Base-by-base conservation (phyloP, 1,284 basidiomycete genomes). In the Vanrija humicola region DNA sequence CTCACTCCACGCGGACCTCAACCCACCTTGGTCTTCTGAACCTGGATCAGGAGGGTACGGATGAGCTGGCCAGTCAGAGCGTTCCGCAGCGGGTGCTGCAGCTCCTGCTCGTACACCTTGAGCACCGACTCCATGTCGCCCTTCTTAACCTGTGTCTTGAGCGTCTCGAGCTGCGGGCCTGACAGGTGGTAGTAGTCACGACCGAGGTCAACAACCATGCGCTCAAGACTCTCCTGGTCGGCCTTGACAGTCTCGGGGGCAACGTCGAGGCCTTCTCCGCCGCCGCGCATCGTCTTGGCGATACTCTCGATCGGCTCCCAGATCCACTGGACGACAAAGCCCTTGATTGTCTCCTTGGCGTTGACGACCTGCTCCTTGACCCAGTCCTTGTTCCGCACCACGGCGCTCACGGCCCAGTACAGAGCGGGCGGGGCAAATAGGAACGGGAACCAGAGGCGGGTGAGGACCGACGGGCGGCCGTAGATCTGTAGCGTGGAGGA, bases 11-110 rank as follows among this genome's bases (percentile, higher is more conserved):
- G 38, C 3, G 6, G 23, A 12, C 1, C 12, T 3, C 15, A 0
- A 62, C 78, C 50, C 23, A 91, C 92, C 81, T 98, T 98, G 55
- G 93, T 90, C 76, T 98, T 98, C 69, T 98, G 95, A 2, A 97
- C 83, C 72, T 98, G 95, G 52, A 98, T 89, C 56, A 98, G 86
- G 34, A 94, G 77, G 0, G 90, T 87, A 40, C 95, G 83, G 25
- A 98, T 79, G 14, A 98, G 81, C 14, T 87, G 88, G 5, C 95
- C 95, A 3, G 82, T 79, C 6, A 98, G 59, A 5, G 86, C 89
- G 28, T 89, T 91, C 64, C 83, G 86, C 54, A 98, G 69, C 0
- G 95, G 96, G 21, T 79, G 82, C 76, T 80, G 88, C 76, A 98
- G 90, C 67, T 98, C 92, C 60, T 87, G 82, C 77, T 98, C 95